Percentiles rank a stretch among this genome's conserved stretches.
Conservation (phyloP, 1,139 yeast species). For the Suhomyces anneliseae region DNA sequence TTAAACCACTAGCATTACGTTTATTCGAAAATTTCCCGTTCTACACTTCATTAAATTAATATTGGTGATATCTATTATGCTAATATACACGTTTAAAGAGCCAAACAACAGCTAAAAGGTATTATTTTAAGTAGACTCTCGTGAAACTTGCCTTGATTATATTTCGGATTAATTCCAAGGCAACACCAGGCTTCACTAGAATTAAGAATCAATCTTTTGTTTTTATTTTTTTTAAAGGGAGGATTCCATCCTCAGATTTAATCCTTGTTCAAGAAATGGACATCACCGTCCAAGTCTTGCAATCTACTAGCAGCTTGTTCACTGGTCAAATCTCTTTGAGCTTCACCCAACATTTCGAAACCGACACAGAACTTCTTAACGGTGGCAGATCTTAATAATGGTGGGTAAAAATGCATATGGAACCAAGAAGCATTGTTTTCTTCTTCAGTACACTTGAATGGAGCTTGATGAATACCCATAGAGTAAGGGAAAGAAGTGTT, state of each 20-base stretch:
- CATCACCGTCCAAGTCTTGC: constrained; percentile 43
- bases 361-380: constrained; percentile 78
- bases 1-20: too few relatives aligned
- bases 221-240: background rate
- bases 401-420: constrained; percentile 80
- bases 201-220: too few relatives aligned
- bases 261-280: constrained; percentile 30
- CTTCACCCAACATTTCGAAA: constrained; percentile 75
- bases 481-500: constrained; percentile 74
- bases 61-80: too few relatives aligned
- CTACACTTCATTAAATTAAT: too few relatives aligned
- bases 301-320: constrained; percentile 69
- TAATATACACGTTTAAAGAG: too few relatives aligned
- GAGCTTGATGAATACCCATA: constrained; percentile 80
- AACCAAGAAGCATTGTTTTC: constrained; percentile 55
- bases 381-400: constrained; percentile 70
- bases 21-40: too few relatives aligned
- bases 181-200: background rate
- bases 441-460: constrained; percentile 43
- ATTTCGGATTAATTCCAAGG: too few relatives aligned
- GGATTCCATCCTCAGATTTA: background rate
- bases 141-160: too few relatives aligned
- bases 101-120: too few relatives aligned
- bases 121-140: too few relatives aligned
- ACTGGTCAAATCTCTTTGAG: constrained; percentile 76